Evolutionary conservation across 371 early-diverging fungal genomes (phyloP), one percentile per base, ranked within the genome.

Genomic region (Nematocida ironsii): DNA sequence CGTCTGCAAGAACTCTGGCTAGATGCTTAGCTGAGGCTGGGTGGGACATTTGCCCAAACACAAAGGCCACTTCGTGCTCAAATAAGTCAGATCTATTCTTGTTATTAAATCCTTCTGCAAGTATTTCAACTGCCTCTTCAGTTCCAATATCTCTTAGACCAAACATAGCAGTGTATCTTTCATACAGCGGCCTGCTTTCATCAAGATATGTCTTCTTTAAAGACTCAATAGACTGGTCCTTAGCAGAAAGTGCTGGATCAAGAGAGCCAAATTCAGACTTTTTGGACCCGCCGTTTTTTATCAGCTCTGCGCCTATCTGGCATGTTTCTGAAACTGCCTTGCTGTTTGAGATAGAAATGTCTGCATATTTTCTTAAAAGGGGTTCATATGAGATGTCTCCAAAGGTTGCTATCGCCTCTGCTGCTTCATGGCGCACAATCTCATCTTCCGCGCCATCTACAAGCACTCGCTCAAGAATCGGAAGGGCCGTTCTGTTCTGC

Each of bases 151-250:
- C 94, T 82, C 99, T 90, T 61, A 98, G 88, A 27, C 92, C 92
- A 90, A 98, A 98, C 96, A 98, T 95, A 73, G 97, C 96, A 61
- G 93, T 90, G 88, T 98, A 98, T 74, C 96, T 91, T 86, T 93
- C 91, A 88, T 94, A 96, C 60, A 98, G 87, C 0, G 92, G 89
- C 42, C 90, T 87, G 33, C 86, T 85, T 18, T 90, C 86, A 83
- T 97, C 90, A 61, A 93, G 84, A 72, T 94, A 89, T 23, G 89
- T 89, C 11, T 82, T 89, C 86, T 23, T 71, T 20, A 95, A 95
- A 25, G 95, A 94, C 84, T 95, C 96, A 61, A 96, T 90, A 2
- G 93, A 44, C 11, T 13, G 16, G 9, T 33, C 27, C 9, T 58
- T 13, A n/a, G 73, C 25, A 23, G 88, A 82, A 60, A 72, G 66